These are phyloP conservation scores for Malus sylvestris DNA, from an alignment of 306 rosid genomes.

Conservation along the genomic window DNA sequence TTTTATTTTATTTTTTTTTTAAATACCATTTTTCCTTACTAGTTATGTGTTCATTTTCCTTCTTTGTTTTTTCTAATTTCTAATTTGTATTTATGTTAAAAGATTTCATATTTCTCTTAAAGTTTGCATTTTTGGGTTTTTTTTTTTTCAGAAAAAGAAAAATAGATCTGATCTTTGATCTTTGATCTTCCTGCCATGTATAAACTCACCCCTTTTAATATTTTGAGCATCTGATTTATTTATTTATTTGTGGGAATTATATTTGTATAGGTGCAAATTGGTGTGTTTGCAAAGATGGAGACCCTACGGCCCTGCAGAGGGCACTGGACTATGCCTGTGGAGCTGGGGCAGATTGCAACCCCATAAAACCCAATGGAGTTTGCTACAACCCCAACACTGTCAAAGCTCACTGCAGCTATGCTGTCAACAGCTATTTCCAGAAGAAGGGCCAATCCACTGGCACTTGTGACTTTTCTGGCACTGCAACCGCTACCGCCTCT, in stretches of 20 bases:
- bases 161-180: not conserved
- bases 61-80: not conserved
- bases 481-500: slow-evolving; percentile 36
- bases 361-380: slow-evolving; percentile 37
- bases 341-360: slow-evolving; percentile 81
- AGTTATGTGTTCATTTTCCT: not conserved
- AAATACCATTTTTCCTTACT: not conserved
- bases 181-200: not conserved
- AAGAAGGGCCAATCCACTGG: slow-evolving; percentile 56
- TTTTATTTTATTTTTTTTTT: not conserved
- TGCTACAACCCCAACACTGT: slow-evolving; percentile 68
- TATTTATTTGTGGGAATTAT: not conserved
- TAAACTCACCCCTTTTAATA: not conserved
- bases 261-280: slow-evolving; percentile 46
- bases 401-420: slow-evolving; percentile 64
- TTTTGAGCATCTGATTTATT: not conserved
- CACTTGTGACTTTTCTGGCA: slow-evolving; percentile 75
- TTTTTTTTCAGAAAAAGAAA: not conserved
- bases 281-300: slow-evolving; percentile 78
- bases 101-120: not conserved
- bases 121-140: not conserved
- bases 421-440: slow-evolving; percentile 81
- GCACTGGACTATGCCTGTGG: slow-evolving; percentile 86
- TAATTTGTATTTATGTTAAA: not conserved
- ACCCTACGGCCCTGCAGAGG: slow-evolving; percentile 50